phyloP scores from a whole-genome alignment of 2,329 filamentous ascomycete genomes.

The Colletotrichum sublineola region DNA sequence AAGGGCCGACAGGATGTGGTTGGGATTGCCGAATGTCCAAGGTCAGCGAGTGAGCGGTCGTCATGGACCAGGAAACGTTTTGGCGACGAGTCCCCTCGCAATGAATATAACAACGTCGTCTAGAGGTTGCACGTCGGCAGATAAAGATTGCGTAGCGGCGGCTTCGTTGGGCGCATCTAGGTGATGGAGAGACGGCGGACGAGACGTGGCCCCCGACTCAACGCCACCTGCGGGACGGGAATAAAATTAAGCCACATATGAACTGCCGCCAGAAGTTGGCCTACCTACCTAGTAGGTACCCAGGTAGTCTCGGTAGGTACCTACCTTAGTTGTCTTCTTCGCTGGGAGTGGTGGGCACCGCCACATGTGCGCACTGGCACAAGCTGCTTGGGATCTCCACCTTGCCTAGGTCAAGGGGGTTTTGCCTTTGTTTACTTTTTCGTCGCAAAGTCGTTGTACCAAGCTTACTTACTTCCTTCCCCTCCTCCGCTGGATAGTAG shows the following conservation, averaged over 20 bases:
- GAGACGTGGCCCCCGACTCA: constrained; percentile 30
- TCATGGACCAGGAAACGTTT: neutral
- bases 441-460: constrained; percentile 3
- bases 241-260: constrained; percentile 13
- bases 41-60: neutral
- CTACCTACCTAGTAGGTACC: no score
- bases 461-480: neutral
- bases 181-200: constrained; percentile 1
- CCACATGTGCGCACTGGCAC: constrained; percentile 4
- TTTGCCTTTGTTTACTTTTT: constrained; percentile 23
- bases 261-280: neutral
- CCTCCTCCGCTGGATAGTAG: neutral
- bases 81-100: neutral
- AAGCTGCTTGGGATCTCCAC: neutral
- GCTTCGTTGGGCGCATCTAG: neutral
- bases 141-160: constrained; percentile 14
- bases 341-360: neutral
- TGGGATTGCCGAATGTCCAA: neutral
- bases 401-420: neutral
- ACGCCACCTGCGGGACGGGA: constrained; percentile 25
- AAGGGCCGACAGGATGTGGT: constrained; percentile 22
- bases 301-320: neutral
- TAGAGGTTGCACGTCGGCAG: neutral
- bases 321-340: neutral
- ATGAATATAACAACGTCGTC: neutral